Conservation (phyloP, 306 rosid species). For the Lotus japonicus region DNA sequence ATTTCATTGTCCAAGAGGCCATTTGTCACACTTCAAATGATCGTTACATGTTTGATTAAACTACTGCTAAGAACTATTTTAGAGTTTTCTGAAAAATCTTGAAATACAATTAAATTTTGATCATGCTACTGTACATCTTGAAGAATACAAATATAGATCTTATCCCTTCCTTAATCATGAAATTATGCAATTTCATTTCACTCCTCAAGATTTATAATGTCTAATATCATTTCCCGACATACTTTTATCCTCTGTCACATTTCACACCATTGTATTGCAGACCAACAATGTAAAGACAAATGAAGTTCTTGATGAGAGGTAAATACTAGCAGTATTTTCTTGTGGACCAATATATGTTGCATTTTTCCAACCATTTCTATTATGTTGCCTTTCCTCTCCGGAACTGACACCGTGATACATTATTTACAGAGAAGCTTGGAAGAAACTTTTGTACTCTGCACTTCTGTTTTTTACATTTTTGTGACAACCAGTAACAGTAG, state of each 20-base stretch:
- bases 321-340: constrained; percentile 1
- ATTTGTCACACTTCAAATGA: no score
- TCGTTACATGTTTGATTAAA: no score
- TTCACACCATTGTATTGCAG: not conserved
- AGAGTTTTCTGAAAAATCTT: no score
- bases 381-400: constrained; percentile 3
- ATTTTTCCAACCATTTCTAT: constrained; percentile 2
- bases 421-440: constrained; percentile 14
- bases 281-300: not conserved
- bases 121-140: no score
- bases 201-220: no score
- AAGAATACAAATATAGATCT: no score
- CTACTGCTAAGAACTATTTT: no score
- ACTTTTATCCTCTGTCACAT: not conserved
- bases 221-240: not conserved
- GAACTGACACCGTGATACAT: not conserved
- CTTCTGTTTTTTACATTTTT: constrained; percentile 14
- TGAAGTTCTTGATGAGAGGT: not conserved
- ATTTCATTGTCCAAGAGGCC: no score
- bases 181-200: no score
- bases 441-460: not conserved
- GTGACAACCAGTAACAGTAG: constrained; percentile 10
- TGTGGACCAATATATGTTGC: not conserved
- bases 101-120: no score
- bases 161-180: no score